Evolutionary conservation across 2,329 filamentous ascomycete genomes (phyloP).

Genomic region (Sporothrix luriei): DNA sequence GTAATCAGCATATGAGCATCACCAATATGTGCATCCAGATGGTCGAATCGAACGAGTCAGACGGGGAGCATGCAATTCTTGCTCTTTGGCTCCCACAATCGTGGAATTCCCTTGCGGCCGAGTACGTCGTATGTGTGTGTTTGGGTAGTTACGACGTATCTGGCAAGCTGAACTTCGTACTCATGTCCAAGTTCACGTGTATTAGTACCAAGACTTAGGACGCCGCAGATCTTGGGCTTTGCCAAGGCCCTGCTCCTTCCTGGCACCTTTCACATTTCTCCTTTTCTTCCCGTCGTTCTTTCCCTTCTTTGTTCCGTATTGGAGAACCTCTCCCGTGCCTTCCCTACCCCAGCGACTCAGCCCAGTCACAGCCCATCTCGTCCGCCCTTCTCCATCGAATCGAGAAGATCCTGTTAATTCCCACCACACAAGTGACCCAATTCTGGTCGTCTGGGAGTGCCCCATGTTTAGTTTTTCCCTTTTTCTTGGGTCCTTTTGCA

Average conservation of each 20-base stretch:
- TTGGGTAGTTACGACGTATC: not conserved
- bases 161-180: too few species aligned
- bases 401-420: too few species aligned
- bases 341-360: conserved; percentile 1
- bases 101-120: not conserved
- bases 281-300: not conserved
- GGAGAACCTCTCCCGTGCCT: not conserved
- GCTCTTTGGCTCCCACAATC: not conserved
- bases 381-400: not conserved
- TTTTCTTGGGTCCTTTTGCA: not conserved
- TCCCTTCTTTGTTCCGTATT: not conserved
- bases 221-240: conserved; percentile 12
- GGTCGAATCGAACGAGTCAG: too few species aligned
- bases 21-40: too few species aligned
- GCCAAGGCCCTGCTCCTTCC: not conserved
- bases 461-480: not conserved
- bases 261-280: not conserved
- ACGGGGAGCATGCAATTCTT: not conserved
- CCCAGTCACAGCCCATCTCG: not conserved
- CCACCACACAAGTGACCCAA: not conserved
- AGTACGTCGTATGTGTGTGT: not conserved
- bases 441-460: not conserved
- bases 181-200: not conserved
- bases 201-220: not conserved
- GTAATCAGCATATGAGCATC: not conserved